A percentile compares a stretch with the other conserved stretches of the same genome.
These are phyloP conservation scores for Hypoxylon cercidicola DNA, from an alignment of 495 filamentous ascomycete genomes.

Conservation along the genomic window DNA sequence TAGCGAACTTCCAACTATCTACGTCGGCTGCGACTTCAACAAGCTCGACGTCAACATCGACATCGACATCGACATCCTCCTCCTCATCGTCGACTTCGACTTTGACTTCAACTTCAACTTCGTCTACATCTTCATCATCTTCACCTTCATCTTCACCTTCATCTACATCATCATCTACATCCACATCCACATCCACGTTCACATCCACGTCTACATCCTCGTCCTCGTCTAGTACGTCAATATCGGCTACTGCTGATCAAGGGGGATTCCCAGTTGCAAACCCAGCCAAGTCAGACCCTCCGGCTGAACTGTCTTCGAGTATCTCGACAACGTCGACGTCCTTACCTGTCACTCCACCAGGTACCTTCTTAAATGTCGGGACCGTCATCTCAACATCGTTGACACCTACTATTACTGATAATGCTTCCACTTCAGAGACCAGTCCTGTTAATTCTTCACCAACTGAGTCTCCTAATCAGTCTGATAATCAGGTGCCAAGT, in stretches of 20 bases:
- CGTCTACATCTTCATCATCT: constrained; percentile 15
- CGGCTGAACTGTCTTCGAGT: constrained; percentile 15
- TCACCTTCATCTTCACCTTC: constrained; percentile 33
- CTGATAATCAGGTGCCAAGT: background rate
- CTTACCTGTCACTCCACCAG: constrained; percentile 1
- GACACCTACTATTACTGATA: background rate
- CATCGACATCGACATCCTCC: constrained; percentile 25
- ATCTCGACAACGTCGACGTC: constrained; percentile 16
- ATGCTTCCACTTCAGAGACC: background rate
- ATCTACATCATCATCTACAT: constrained; percentile 27
- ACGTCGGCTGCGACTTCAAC: constrained; percentile 32
- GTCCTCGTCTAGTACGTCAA: constrained; percentile 15
- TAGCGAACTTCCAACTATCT: constrained; percentile 19
- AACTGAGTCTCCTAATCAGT: constrained; percentile 9
- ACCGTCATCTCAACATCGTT: background rate
- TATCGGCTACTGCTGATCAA: constrained; percentile 14
- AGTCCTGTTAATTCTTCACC: background rate
- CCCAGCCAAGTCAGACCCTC: constrained; percentile 4
- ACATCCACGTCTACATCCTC: constrained; percentile 20
- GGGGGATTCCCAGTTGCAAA: constrained; percentile 8
- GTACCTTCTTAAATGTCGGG: background rate
- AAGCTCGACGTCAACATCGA: constrained; percentile 23
- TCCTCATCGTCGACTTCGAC: constrained; percentile 13
- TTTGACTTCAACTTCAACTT: constrained; percentile 23
- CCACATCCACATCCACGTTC: constrained; percentile 13